phyloP scores from a whole-genome alignment of 345 rosid genomes.

The Chamaenerion angustifolium region DNA sequence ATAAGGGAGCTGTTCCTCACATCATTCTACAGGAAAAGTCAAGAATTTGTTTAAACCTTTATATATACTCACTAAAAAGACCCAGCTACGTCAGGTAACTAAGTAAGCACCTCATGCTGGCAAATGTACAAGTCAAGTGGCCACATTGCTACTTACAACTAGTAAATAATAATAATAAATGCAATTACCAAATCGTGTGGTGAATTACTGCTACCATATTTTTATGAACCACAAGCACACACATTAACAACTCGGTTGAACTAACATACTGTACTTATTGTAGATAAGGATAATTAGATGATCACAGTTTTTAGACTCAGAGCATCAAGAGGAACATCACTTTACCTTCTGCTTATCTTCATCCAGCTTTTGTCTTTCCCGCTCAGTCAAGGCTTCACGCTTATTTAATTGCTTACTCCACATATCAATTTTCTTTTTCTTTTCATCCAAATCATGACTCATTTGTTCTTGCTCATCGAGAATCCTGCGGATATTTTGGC shows the following conservation, averaged over 20 bases:
- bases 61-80: background rate
- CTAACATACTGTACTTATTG: no score
- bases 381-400: constrained; percentile 66
- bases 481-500: constrained; percentile 46
- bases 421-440: constrained; percentile 34
- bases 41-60: constrained; percentile 9
- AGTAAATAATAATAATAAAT: no score
- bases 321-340: background rate
- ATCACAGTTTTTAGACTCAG: no score
- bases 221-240: no score
- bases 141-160: no score
- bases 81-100: background rate
- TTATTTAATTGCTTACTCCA: constrained; percentile 67
- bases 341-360: constrained; percentile 69
- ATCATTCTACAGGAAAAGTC: constrained; percentile 33
- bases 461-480: constrained; percentile 54
- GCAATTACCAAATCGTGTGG: no score
- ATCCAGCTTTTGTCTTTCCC: constrained; percentile 70
- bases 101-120: background rate
- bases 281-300: no score
- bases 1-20: constrained; percentile 46
- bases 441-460: constrained; percentile 43
- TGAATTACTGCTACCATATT: no score
- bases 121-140: background rate
- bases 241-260: no score